Base-by-base conservation (phyloP, 345 rosid species). In the Bruguiera parviflora region DNA sequence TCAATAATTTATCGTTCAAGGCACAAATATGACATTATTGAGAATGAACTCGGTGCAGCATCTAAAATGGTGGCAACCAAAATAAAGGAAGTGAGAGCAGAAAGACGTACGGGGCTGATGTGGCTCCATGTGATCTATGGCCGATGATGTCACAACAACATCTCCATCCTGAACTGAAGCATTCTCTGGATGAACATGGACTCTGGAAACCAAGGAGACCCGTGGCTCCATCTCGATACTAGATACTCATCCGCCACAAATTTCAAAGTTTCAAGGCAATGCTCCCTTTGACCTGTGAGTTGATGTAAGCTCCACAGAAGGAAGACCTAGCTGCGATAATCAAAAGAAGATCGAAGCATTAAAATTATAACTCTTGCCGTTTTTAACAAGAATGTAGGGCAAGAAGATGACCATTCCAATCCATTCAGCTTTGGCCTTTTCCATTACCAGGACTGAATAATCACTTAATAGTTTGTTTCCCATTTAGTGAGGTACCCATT, bases 41-140 rank as follows among this genome's bases (percentile, higher is more conserved):
- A 49, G 47, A 15, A 53, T 56, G 67, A 53, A 63, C 27, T 52
- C 29, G n/a, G 55, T 43, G 35, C 25, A 67, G n/a, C 63, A 74
- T 28, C 7, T 46, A 63, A 52, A 65, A 67, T 4, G 33, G 46
- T 18, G 56, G 3, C 64, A 65, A 22, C 39, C 21, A 68, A 49
- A 37, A 20, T 68, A 43, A 77, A 18, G 2, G 1, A 52, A 70
- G 28, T 65, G 53, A 20, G 71, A 61, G 57, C 33, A 77, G 72
- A 69, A 67, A 59, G 73, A 51, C 84, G 75, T 77, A 92, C 99
- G 90, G 65, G 89, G 89, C 75, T 70, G 84, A 65, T 83, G 86
- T 61, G 67, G 73, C 47, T 67, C 63, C 66, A 55, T 74, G 78
- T 31, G 61, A 71, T 76, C 70, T 8, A 72, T 67, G 57, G 77